Percentiles rank a stretch among this genome's conserved stretches.
phyloP scores from a whole-genome alignment of 306 rosid genomes.

The Begonia fuchsioides region DNA sequence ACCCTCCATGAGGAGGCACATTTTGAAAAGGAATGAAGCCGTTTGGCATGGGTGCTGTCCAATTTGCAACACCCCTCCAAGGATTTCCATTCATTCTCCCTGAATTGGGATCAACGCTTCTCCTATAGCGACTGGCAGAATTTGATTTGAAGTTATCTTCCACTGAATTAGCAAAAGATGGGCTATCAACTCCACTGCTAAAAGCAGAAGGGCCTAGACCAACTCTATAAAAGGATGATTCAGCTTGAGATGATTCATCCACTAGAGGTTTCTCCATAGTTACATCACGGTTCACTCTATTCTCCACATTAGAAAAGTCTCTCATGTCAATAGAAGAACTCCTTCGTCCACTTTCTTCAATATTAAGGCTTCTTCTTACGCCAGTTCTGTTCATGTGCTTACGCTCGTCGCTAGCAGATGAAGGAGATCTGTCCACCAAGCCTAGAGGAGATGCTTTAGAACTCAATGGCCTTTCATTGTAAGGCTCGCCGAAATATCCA shows the following conservation, averaged over 20 bases:
- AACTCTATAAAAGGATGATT: neutral
- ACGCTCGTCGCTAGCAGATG: neutral
- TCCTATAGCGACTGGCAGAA: constrained; percentile 63
- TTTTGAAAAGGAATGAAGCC: constrained; percentile 90
- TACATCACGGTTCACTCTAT: neutral
- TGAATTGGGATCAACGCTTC: constrained; percentile 57
- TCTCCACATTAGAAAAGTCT: neutral
- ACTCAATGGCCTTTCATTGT: neutral
- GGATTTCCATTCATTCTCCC: constrained; percentile 73
- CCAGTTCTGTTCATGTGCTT: neutral
- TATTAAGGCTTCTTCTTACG: neutral
- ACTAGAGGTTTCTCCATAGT: neutral
- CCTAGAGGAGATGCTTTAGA: neutral
- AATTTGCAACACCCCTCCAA: constrained; percentile 58
- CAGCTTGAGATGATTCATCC: constrained; percentile 1
- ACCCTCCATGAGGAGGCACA: constrained; percentile 82
- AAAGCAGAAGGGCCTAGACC: constrained; percentile 14
- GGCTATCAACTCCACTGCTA: constrained; percentile 68
- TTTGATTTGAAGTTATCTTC: constrained; percentile 79
- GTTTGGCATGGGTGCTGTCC: constrained; percentile 73
- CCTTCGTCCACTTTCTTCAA: neutral
- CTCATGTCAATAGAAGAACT: neutral
- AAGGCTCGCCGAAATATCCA: no score
- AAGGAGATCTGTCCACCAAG: neutral
- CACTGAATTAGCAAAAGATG: constrained; percentile 49